phyloP scores from a whole-genome alignment of 805 yeast genomes.

The Candida parachauliodes region DNA sequence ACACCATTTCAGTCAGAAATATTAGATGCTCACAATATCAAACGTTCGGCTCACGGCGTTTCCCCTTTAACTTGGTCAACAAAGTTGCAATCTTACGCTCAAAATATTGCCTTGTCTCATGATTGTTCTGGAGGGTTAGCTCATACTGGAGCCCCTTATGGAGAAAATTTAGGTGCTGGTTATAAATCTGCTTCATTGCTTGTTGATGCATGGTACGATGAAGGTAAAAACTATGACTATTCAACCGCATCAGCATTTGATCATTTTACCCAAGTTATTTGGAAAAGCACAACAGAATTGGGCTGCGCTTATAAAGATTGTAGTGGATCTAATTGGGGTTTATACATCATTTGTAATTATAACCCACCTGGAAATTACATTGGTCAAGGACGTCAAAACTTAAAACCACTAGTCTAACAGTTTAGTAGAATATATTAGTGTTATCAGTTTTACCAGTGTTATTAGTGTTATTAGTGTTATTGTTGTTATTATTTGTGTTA shows the following conservation, averaged over 20 bases:
- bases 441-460: neutral
- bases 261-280: conserved; percentile 76
- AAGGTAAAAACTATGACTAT: conserved; percentile 53
- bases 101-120: conserved; percentile 49
- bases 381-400: conserved; percentile 33
- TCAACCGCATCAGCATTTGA: conserved; percentile 41
- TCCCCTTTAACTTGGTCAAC: conserved; percentile 30
- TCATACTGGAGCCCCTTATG: conserved; percentile 68
- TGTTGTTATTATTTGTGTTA: no score
- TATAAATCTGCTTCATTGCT: conserved; percentile 51
- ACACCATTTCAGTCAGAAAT: conserved; percentile 33
- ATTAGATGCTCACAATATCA: conserved; percentile 32
- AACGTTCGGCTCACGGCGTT: conserved; percentile 35
- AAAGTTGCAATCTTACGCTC: conserved; percentile 31
- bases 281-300: conserved; percentile 54
- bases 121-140: conserved; percentile 57
- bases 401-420: conserved; percentile 12
- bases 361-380: conserved; percentile 57
- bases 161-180: conserved; percentile 77
- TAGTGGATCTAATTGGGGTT: conserved; percentile 35
- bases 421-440: neutral
- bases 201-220: conserved; percentile 68
- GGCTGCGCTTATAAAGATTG: conserved; percentile 75
- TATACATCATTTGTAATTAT: conserved; percentile 73
- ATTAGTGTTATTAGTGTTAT: neutral